These are phyloP conservation scores for Kluyveromyces siamensis DNA, from an alignment of 805 yeast genomes.

Conservation along the genomic window DNA sequence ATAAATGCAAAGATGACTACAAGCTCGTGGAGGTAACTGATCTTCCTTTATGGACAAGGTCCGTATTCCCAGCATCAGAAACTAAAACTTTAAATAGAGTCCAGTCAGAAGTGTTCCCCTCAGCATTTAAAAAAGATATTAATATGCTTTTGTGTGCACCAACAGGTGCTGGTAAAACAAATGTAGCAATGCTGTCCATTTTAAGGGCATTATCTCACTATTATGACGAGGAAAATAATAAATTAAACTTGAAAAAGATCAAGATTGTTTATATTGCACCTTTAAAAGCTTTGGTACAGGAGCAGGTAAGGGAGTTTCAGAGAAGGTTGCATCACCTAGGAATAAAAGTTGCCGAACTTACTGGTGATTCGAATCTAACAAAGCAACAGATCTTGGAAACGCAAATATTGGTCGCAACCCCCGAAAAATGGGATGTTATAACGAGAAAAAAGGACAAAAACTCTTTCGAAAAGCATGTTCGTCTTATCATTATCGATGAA, in stretches of 20 bases:
- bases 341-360: slow-evolving; percentile 69
- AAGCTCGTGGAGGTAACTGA: slow-evolving; percentile 46
- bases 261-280: slow-evolving; percentile 90
- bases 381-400: slow-evolving; percentile 68
- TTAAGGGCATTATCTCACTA: slow-evolving; percentile 51
- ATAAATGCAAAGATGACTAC: slow-evolving; percentile 33
- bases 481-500: slow-evolving; percentile 78
- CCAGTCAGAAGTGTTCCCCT: slow-evolving; percentile 74
- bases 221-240: slow-evolving; percentile 38
- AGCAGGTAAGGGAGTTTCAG: slow-evolving; percentile 80
- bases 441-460: slow-evolving; percentile 73
- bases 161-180: slow-evolving; percentile 98
- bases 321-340: slow-evolving; percentile 59
- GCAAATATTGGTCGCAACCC: slow-evolving; percentile 84
- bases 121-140: slow-evolving; percentile 62
- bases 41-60: slow-evolving; percentile 76
- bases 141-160: slow-evolving; percentile 90
- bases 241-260: slow-evolving; percentile 45
- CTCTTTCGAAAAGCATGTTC: slow-evolving; percentile 54
- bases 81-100: slow-evolving; percentile 65
- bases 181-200: slow-evolving; percentile 83
- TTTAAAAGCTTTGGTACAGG: slow-evolving; percentile 88
- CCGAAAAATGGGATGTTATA: slow-evolving; percentile 96
- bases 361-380: slow-evolving; percentile 80
- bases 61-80: slow-evolving; percentile 62